phyloP scores from a whole-genome alignment of 73 alveolate species.

The Stentor coeruleus region DNA sequence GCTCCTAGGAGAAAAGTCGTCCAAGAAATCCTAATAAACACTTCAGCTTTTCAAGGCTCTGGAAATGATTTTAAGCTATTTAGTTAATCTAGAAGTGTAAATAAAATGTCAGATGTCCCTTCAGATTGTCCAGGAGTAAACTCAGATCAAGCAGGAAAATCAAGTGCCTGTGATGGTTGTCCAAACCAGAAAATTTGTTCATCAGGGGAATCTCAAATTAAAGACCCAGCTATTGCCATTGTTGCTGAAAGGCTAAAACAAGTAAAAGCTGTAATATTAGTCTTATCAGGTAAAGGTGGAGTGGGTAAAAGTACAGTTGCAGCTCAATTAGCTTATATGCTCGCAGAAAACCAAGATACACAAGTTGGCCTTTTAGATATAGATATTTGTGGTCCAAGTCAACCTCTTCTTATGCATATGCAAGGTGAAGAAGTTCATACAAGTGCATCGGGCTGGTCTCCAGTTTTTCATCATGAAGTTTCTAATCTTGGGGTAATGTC shows the following conservation, averaged over 20 bases:
- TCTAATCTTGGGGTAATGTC: constrained; percentile 98
- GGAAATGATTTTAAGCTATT: no score
- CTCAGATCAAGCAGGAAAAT: constrained; percentile 57
- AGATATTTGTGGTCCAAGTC: constrained; percentile 98
- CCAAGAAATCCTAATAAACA: no score
- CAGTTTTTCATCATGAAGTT: constrained; percentile 93
- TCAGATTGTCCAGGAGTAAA: constrained; percentile 57
- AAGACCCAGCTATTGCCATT: constrained; percentile 68
- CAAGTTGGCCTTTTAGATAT: constrained; percentile 93
- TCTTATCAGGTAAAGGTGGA: constrained; percentile 99
- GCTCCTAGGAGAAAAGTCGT: no score
- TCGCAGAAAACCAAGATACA: constrained; percentile 63
- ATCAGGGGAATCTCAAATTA: constrained; percentile 34
- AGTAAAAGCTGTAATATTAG: constrained; percentile 86
- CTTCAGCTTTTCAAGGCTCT: no score
- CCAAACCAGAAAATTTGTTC: constrained; percentile 77
- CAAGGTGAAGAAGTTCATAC: constrained; percentile 89
- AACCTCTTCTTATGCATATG: constrained; percentile 96
- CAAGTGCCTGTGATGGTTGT: constrained; percentile 91
- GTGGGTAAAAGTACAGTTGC: constrained; percentile 99
- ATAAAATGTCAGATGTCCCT: constrained; percentile 43
- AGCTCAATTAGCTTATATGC: constrained; percentile 89
- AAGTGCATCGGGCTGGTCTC: constrained; percentile 97
- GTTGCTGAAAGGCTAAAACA: constrained; percentile 64
- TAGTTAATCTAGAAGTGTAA: no score